A percentile compares a stretch with the other conserved stretches of the same genome.
Evolutionary conservation across 352 stramenopile species (phyloP).

Genomic region (Phytophthora hybrid): DNA sequence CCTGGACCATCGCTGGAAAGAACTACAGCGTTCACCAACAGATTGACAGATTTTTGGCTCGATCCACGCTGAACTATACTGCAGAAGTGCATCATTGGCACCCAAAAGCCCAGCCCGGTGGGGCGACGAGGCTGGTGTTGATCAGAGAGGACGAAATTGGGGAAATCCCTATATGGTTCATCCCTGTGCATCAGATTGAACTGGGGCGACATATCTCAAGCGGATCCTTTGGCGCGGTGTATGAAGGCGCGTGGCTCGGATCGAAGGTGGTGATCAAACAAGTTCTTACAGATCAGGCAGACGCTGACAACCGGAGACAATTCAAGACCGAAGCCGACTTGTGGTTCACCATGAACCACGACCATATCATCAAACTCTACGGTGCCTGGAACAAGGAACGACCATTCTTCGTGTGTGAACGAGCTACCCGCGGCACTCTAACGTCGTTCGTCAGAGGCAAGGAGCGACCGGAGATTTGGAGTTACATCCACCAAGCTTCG

Average conservation of each 20-base stretch:
- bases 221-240: not conserved
- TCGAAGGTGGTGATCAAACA: not conserved
- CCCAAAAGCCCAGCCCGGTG: not conserved
- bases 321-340: not conserved
- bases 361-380: conserved; percentile 11
- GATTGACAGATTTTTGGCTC: not conserved
- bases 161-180: not conserved
- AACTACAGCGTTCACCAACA: not conserved
- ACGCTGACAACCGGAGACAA: not conserved
- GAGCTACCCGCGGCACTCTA: not conserved
- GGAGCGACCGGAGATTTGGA: not conserved
- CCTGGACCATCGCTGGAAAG: not conserved
- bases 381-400: conserved; percentile 2
- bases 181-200: not conserved
- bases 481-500: not conserved
- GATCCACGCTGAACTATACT: not conserved
- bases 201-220: not conserved
- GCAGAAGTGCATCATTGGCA: not conserved
- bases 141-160: not conserved
- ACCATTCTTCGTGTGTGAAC: conserved; percentile 17
- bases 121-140: no score
- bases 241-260: not conserved
- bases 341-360: conserved; percentile 17
- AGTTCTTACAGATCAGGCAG: not conserved
- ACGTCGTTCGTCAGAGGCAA: not conserved